phyloP scores from a whole-genome alignment of 1,284 basidiomycete genomes.

The Puccinia novopanici region DNA sequence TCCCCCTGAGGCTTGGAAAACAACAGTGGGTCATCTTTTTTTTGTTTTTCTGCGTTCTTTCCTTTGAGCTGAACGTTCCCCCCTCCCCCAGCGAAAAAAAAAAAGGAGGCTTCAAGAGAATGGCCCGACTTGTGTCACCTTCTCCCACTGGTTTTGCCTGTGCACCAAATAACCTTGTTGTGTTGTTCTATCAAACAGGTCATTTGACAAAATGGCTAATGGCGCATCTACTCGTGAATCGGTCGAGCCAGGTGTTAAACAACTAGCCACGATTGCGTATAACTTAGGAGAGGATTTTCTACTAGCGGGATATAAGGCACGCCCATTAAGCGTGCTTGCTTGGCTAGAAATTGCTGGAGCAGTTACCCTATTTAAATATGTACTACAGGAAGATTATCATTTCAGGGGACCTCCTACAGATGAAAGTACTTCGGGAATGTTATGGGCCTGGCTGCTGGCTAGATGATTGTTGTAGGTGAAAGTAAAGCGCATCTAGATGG shows the following conservation, averaged over 20 bases:
- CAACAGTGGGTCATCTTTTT: neutral
- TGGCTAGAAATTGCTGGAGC: neutral
- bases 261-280: neutral
- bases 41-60: neutral
- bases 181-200: neutral
- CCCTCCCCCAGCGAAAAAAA: neutral
- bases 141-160: conserved; percentile 7
- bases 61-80: neutral
- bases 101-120: neutral
- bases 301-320: neutral
- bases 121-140: neutral
- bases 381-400: neutral
- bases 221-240: conserved; percentile 1
- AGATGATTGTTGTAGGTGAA: neutral
- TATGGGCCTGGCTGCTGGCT: neutral
- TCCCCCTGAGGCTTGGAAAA: neutral
- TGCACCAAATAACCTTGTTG: neutral
- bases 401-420: neutral
- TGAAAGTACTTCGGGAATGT: neutral
- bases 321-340: conserved; percentile 16
- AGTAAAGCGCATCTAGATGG: neutral
- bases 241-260: conserved; percentile 10
- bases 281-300: conserved; percentile 12
- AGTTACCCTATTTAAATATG: neutral
- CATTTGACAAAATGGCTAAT: conserved; percentile 13